Conservation (phyloP, 1,139 yeast species). For the Kodamaea sp. region DNA sequence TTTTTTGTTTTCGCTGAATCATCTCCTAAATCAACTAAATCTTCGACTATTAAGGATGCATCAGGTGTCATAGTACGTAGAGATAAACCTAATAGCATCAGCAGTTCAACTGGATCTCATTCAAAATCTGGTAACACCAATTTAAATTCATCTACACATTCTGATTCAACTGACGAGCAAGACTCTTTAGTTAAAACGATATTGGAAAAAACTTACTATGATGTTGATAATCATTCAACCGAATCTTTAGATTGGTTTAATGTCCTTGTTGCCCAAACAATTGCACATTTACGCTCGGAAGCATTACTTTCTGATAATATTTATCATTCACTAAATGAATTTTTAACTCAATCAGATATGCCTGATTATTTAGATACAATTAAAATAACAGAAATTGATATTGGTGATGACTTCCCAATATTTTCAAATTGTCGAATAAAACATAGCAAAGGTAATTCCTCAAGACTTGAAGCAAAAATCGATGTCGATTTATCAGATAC, state of each 20-base stretch:
- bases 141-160: neutral
- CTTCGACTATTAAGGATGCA: constrained; percentile 27
- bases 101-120: constrained; percentile 19
- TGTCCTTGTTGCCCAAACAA: constrained; percentile 86
- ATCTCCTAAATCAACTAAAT: constrained; percentile 32
- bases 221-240: constrained; percentile 79
- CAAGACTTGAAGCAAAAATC: constrained; percentile 80
- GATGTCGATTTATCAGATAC: constrained; percentile 92
- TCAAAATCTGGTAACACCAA: constrained; percentile 17
- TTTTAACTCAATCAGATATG: constrained; percentile 45
- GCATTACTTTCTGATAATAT: constrained; percentile 83
- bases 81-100: constrained; percentile 18
- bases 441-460: constrained; percentile 46
- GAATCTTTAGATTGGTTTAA: constrained; percentile 97
- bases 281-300: constrained; percentile 80
- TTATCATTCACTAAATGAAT: constrained; percentile 66
- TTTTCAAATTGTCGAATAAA: constrained; percentile 87
- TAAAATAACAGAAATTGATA: constrained; percentile 79
- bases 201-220: constrained; percentile 87
- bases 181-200: constrained; percentile 34
- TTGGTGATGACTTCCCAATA: constrained; percentile 94
- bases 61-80: constrained; percentile 39
- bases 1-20: constrained; percentile 87
- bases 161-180: neutral
- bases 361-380: constrained; percentile 83